Evolutionary conservation across 2,329 filamentous ascomycete genomes (phyloP).

Genomic region (Stagonosporopsis chrysanthemi): DNA sequence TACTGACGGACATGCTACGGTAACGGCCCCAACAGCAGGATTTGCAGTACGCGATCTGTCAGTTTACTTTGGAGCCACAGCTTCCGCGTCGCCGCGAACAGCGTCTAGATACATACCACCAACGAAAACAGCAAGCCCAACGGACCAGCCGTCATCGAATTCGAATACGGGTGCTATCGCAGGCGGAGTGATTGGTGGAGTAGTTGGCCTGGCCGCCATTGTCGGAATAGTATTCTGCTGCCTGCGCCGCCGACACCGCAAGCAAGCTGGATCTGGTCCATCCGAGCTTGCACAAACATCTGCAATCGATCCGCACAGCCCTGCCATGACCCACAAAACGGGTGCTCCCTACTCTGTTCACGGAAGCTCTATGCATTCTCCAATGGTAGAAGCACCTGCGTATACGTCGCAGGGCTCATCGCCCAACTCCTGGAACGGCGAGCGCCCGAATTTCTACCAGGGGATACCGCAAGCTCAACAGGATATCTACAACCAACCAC

Average conservation of each 20-base stretch:
- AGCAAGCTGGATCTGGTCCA: neutral
- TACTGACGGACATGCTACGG: slow-evolving; percentile 60
- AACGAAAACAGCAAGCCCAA: slow-evolving; percentile 4
- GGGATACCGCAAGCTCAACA: neutral
- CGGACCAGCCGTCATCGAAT: slow-evolving; percentile 1
- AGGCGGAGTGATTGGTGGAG: slow-evolving; percentile 47
- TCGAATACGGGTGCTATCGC: slow-evolving; percentile 40
- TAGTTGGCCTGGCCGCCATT: slow-evolving; percentile 30
- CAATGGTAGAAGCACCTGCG: slow-evolving; percentile 15
- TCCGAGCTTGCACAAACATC: slow-evolving; percentile 1
- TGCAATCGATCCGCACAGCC: neutral
- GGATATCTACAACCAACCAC: neutral
- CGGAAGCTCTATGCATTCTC: slow-evolving; percentile 20
- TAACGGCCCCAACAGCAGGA: slow-evolving; percentile 55
- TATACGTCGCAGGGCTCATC: slow-evolving; percentile 23
- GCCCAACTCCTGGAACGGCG: neutral
- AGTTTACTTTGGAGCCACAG: slow-evolving; percentile 60
- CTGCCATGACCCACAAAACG: slow-evolving; percentile 4
- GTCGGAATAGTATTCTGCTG: slow-evolving; percentile 32
- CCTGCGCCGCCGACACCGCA: slow-evolving; percentile 26
- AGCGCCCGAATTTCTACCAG: neutral
- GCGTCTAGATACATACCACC: slow-evolving; percentile 55
- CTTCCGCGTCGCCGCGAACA: slow-evolving; percentile 53
- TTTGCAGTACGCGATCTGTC: slow-evolving; percentile 59
- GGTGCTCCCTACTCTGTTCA: slow-evolving; percentile 3